Conservation (phyloP, 2,329 filamentous ascomycete species). For the Aotearoamyces nothofagi region DNA sequence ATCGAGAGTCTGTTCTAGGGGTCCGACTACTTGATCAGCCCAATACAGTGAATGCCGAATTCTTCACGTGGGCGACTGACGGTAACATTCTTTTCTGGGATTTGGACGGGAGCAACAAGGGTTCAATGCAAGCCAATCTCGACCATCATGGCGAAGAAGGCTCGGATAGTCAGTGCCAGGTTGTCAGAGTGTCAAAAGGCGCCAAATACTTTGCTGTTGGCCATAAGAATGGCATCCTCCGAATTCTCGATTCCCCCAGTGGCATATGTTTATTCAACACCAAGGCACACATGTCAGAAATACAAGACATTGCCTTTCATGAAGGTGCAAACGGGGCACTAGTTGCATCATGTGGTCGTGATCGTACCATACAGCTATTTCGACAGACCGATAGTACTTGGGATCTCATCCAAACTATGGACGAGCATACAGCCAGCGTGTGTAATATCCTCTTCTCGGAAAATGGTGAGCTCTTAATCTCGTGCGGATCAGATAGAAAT, state of each 20-base stretch:
- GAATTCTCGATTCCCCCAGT: conserved; percentile 41
- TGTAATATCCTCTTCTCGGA: conserved; percentile 59
- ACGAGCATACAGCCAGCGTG: conserved; percentile 84
- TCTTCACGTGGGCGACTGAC: conserved; percentile 78
- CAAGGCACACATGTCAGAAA: conserved; percentile 76
- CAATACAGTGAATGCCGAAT: conserved; percentile 50
- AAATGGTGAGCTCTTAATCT: conserved; percentile 56
- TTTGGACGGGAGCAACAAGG: conserved; percentile 51
- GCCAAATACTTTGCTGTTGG: conserved; percentile 62
- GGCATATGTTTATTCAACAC: conserved; percentile 51
- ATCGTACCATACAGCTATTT: conserved; percentile 91
- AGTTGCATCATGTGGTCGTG: conserved; percentile 71
- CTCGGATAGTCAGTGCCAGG: conserved; percentile 40
- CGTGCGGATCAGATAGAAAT: conserved; percentile 78
- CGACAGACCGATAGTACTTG: conserved; percentile 40
- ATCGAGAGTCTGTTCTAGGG: conserved; percentile 54
- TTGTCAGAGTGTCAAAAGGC: conserved; percentile 41
- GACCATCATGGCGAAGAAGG: conserved; percentile 45
- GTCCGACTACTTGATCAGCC: conserved; percentile 48
- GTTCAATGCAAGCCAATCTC: conserved; percentile 49
- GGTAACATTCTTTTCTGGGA: conserved; percentile 78
- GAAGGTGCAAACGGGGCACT: conserved; percentile 46
- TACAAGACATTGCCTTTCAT: conserved; percentile 65
- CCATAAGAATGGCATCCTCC: conserved; percentile 74
- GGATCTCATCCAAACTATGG: conserved; percentile 76